A percentile compares a stretch with the other conserved stretches of the same genome.
Evolutionary conservation across 2,329 filamentous ascomycete genomes (phyloP).

Genomic region (Sporothrix phasma): DNA sequence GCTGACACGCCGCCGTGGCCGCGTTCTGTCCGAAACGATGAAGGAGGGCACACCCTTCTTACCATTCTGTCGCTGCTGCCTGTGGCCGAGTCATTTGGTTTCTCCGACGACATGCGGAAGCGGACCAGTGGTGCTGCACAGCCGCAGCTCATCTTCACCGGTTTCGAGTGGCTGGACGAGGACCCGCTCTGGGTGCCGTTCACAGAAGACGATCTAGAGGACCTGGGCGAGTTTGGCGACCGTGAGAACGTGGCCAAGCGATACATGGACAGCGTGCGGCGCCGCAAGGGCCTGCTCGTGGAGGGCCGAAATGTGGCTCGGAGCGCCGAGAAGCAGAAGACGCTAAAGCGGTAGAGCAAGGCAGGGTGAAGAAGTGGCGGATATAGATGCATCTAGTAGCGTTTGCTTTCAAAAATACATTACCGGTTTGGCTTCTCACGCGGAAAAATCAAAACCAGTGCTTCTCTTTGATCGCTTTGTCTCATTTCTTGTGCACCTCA

Average conservation of each 20-base stretch:
- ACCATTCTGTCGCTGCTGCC: conserved; percentile 82
- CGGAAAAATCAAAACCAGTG: neutral
- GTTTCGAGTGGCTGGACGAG: conserved; percentile 86
- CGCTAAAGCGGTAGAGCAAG: conserved; percentile 50
- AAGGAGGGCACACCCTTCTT: conserved; percentile 96
- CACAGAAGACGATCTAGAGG: conserved; percentile 92
- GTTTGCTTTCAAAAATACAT: neutral
- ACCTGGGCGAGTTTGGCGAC: conserved; percentile 87
- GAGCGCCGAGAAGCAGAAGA: conserved; percentile 87
- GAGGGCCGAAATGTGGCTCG: conserved; percentile 65
- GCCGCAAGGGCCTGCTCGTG: conserved; percentile 79
- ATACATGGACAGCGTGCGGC: conserved; percentile 85
- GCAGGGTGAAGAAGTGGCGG: neutral
- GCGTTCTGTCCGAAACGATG: conserved; percentile 80
- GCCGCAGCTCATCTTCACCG: conserved; percentile 86
- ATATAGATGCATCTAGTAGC: neutral
- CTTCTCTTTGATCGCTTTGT: too few species aligned
- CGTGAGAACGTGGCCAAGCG: conserved; percentile 91
- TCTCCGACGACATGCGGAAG: conserved; percentile 93
- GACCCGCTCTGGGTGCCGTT: conserved; percentile 97
- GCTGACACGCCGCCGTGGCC: conserved; percentile 86
- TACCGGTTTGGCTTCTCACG: neutral
- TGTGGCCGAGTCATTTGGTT: conserved; percentile 91
- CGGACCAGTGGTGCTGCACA: conserved; percentile 81
- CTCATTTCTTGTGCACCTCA: too few species aligned